Evolutionary conservation across 2,329 filamentous ascomycete species (phyloP), one percentile per base, ranked within the genome.

Genomic region (Trichoderma sp.): DNA sequence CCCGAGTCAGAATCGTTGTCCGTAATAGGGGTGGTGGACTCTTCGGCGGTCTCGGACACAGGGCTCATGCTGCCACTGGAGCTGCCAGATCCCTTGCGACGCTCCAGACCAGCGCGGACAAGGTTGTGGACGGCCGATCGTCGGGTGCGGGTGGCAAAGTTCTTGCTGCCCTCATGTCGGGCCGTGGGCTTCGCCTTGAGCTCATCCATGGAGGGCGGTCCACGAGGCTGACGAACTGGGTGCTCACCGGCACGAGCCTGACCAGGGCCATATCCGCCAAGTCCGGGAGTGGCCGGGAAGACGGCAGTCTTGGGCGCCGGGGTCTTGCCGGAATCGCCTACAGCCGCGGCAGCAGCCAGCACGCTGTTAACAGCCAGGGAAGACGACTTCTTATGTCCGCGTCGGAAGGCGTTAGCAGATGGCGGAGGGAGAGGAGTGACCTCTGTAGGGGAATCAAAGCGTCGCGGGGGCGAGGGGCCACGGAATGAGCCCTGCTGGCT

Each of bases 91-190:
- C 92, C 85, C 89, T 93, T 88, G 90, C 96, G 94, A 76, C 97
- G 94, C 81, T 95, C 94, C 77, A 97, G 90, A 18, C 96, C 95
- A 72, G 96, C 96, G 78, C 94, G 94, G 77, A 98, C 94, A 67
- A 99, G 90, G 82, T 95, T 98, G 86, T 95, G 92, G 62, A 99
- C 92, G 31, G 97, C 97, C 80, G 94, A 95, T 78, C 96, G 95
- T 76, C 97, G 95, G 81, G 97, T 95, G 77, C 97, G 95, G 74
- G 95, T 92, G 12, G 94, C 93, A 85, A 99, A 99, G 87, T 99
- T 99, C 91, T 98, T 93, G 91, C 96, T 98, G 29, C 96, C 97
- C 84, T 98, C 96, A 78, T 96, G 91, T 86, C 95, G 98, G 79
- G 94, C 92, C 9, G 96, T 98, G 1, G 97, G 97, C 85, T 95